These are phyloP conservation scores for Quercus tomentella DNA, from an alignment of 331 rosid genomes.

Conservation along the genomic window DNA sequence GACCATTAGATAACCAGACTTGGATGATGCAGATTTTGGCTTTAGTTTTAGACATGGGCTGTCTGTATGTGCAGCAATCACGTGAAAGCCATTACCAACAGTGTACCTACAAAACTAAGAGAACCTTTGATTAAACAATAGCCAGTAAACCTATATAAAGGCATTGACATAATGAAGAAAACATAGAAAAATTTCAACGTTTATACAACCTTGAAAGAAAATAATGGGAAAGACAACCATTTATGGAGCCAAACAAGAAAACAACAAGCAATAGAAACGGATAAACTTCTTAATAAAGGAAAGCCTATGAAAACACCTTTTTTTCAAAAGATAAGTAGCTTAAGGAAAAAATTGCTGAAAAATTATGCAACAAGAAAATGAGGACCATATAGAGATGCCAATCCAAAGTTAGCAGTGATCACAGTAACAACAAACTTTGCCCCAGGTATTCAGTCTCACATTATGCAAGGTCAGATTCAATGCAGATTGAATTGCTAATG, in stretches of 20 bases:
- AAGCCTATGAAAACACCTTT: neutral
- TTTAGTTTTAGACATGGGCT: slow-evolving; percentile 92
- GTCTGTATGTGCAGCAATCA: slow-evolving; percentile 94
- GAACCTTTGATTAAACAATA: slow-evolving; percentile 11
- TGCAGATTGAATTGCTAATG: neutral
- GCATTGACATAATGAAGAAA: neutral
- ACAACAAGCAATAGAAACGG: neutral
- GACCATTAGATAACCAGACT: slow-evolving; percentile 68
- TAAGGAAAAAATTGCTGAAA: neutral
- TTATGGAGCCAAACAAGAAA: neutral
- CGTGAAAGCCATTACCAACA: slow-evolving; percentile 77
- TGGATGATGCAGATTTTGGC: slow-evolving; percentile 76
- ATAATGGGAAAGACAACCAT: neutral
- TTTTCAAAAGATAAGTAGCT: neutral
- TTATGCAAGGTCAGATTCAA: neutral
- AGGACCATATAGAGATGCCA: neutral
- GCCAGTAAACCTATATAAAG: neutral
- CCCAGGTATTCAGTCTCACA: neutral
- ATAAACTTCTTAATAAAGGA: neutral
- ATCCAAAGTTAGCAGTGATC: neutral
- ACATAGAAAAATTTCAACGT: neutral
- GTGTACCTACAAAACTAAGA: slow-evolving; percentile 54
- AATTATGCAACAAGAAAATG: neutral
- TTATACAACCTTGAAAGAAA: neutral
- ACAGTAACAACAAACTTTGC: neutral